A percentile compares a stretch with the other conserved stretches of the same genome.
phyloP scores from a whole-genome alignment of 75 land plant genomes.

The Adiantum capillusveneris region DNA sequence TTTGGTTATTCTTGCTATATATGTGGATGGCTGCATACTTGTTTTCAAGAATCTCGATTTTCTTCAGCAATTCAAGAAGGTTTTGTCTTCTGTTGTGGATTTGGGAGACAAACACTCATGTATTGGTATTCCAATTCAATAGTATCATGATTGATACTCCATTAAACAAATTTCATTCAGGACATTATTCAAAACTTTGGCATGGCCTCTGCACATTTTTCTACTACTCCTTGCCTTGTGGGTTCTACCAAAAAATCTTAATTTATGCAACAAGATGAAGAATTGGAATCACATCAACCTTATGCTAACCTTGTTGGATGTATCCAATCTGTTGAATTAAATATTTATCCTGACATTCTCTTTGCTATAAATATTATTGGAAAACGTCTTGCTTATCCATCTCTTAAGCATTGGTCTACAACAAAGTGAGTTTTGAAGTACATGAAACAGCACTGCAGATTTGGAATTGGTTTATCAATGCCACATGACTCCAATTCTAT shows the following conservation, averaged over 20 bases:
- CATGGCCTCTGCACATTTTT: neutral
- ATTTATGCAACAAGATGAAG: neutral
- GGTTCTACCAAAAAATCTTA: neutral
- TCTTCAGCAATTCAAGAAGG: too few relatives aligned
- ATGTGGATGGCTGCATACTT: too few relatives aligned
- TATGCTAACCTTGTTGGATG: slow-evolving; percentile 1
- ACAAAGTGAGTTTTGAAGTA: neutral
- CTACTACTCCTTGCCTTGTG: neutral
- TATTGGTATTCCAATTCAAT: too few relatives aligned
- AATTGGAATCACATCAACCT: neutral
- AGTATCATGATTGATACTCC: too few relatives aligned
- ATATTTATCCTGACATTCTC: neutral
- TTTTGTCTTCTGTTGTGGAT: too few relatives aligned
- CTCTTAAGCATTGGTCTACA: too few relatives aligned
- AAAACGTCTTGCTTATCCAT: neutral
- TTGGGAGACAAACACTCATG: too few relatives aligned
- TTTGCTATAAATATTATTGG: neutral
- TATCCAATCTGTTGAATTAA: neutral
- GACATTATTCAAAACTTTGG: neutral
- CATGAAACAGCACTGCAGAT: neutral
- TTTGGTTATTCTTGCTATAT: too few relatives aligned
- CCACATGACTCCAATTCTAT: too few relatives aligned
- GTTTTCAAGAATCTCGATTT: too few relatives aligned
- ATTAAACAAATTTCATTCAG: neutral
- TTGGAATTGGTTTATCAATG: neutral